Conservation (phyloP, 164 flowering plant species). For the Cinnamomum chago region DNA sequence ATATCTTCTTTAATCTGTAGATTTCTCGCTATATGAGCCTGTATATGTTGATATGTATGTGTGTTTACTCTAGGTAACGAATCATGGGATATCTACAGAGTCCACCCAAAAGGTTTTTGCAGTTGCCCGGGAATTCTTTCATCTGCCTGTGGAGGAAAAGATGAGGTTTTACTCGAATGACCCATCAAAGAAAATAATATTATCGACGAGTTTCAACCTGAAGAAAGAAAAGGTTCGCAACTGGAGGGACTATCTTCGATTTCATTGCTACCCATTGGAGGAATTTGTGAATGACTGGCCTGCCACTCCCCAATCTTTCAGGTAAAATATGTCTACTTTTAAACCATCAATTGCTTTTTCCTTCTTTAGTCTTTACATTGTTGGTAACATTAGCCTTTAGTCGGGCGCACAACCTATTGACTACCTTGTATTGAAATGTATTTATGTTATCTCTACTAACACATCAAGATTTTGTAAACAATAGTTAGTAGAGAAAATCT, state of each 20-base stretch:
- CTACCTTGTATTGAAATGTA: too few relatives aligned
- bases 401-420: too few relatives aligned
- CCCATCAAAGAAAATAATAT: slow-evolving; percentile 48
- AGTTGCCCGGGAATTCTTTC: slow-evolving; percentile 49
- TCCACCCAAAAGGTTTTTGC: slow-evolving; percentile 33
- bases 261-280: slow-evolving; percentile 66
- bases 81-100: slow-evolving; percentile 53
- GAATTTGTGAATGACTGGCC: slow-evolving; percentile 66
- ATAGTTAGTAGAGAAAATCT: too few relatives aligned
- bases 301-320: slow-evolving; percentile 56
- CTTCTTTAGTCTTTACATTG: too few relatives aligned
- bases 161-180: slow-evolving; percentile 48
- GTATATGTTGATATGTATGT: background rate
- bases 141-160: slow-evolving; percentile 67
- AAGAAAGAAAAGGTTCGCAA: slow-evolving; percentile 65
- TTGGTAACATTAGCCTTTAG: too few relatives aligned
- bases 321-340: slow-evolving; percentile 27
- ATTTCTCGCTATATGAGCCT: background rate
- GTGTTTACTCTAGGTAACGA: slow-evolving; percentile 38
- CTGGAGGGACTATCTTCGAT: slow-evolving; percentile 82
- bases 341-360: background rate
- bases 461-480: too few relatives aligned
- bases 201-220: slow-evolving; percentile 71
- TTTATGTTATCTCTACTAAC: too few relatives aligned
- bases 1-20: too few relatives aligned